Evolutionary conservation across 1,284 basidiomycete species (phyloP).

Genomic region (Irpex sp.): DNA sequence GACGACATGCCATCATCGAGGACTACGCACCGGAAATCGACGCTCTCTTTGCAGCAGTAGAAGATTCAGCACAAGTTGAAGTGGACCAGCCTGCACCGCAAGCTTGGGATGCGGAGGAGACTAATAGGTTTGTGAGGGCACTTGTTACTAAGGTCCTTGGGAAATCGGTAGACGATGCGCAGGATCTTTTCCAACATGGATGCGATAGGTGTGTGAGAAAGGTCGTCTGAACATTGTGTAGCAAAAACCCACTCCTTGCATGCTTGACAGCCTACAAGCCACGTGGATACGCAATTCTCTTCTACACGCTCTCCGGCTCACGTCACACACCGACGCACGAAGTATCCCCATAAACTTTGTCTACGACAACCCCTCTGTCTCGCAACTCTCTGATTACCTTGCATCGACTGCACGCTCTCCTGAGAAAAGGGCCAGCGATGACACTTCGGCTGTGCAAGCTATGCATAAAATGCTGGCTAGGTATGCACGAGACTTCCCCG

Average conservation of each 20-base stretch:
- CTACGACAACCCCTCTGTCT: slow-evolving; percentile 24
- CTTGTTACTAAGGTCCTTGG: slow-evolving; percentile 21
- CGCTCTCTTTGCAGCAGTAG: slow-evolving; percentile 24
- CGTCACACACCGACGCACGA: slow-evolving; percentile 6
- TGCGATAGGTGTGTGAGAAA: slow-evolving; percentile 30
- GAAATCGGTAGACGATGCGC: slow-evolving; percentile 17
- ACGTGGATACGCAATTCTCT: slow-evolving; percentile 30
- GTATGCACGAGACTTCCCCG: slow-evolving; percentile 6
- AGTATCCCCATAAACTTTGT: slow-evolving; percentile 20
- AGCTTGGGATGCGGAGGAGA: slow-evolving; percentile 19
- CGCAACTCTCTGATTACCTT: slow-evolving; percentile 14
- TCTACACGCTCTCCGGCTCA: slow-evolving; percentile 18
- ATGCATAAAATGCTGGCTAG: slow-evolving; percentile 9
- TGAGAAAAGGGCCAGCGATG: neutral
- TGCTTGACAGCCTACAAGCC: slow-evolving; percentile 6
- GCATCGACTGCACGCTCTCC: neutral
- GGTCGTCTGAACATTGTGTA: neutral
- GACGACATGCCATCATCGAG: slow-evolving; percentile 21
- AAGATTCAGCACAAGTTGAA: slow-evolving; percentile 18
- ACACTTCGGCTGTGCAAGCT: slow-evolving; percentile 6
- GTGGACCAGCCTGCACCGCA: slow-evolving; percentile 15
- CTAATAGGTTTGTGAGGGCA: slow-evolving; percentile 19
- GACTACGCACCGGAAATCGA: slow-evolving; percentile 29
- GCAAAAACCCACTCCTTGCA: neutral
- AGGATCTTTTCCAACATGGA: slow-evolving; percentile 33